Conservation (phyloP, 345 rosid species). For the Physaria fendleri region DNA sequence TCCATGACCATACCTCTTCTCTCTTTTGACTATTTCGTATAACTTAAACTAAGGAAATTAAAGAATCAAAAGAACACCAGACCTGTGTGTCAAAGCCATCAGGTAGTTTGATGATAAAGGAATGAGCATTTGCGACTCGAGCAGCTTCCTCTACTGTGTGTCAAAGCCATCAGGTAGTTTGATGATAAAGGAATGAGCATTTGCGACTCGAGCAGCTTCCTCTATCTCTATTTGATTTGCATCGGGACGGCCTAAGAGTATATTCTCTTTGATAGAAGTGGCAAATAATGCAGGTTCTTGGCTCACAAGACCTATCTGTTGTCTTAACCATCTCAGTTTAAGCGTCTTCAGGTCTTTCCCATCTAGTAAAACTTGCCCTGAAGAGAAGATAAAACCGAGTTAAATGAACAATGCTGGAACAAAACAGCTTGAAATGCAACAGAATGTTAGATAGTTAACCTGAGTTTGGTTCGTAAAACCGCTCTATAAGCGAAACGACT, state of each 20-base stretch:
- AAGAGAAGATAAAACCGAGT: conserved; percentile 3
- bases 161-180: conserved; percentile 91
- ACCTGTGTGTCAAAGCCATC: conserved; percentile 95
- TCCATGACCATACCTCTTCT: conserved; percentile 36
- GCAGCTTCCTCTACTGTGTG: conserved; percentile 98
- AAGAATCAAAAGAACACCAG: conserved; percentile 21
- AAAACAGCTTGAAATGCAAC: background rate
- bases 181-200: conserved; percentile 89
- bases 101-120: conserved; percentile 84
- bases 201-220: conserved; percentile 96
- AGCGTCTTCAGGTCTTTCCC: conserved; percentile 79
- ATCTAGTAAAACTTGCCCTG: conserved; percentile 86
- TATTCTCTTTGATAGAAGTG: conserved; percentile 88
- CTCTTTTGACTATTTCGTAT: conserved; percentile 38
- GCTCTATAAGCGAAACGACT: conserved; percentile 84
- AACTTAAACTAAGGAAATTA: conserved; percentile 13
- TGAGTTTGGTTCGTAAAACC: conserved; percentile 88
- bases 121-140: conserved; percentile 93
- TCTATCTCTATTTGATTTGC: conserved; percentile 73
- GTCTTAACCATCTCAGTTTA: conserved; percentile 85
- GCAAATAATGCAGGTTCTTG: conserved; percentile 97
- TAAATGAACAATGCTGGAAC: background rate
- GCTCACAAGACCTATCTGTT: conserved; percentile 96
- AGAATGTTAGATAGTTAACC: conserved; percentile 39
- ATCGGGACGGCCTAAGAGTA: conserved; percentile 85